phyloP scores from a whole-genome alignment of 495 filamentous ascomycete genomes.

The Neurospora sp. region DNA sequence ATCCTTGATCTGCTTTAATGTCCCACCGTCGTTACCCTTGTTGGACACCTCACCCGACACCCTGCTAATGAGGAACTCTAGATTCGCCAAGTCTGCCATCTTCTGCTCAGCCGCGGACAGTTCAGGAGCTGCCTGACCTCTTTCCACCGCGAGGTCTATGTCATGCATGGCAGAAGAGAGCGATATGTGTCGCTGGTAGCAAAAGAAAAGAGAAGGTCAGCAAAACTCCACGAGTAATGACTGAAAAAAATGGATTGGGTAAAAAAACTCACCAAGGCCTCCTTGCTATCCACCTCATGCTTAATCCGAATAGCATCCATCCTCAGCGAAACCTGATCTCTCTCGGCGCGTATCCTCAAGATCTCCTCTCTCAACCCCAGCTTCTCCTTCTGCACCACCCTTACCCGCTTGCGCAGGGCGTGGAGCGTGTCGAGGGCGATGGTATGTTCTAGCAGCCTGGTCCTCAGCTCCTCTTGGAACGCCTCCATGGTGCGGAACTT shows the following conservation, averaged over 20 bases:
- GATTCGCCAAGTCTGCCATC: slow-evolving; percentile 30
- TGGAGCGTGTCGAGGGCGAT: slow-evolving; percentile 56
- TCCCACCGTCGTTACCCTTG: slow-evolving; percentile 34
- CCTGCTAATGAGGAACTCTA: slow-evolving; percentile 39
- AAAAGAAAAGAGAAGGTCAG: slow-evolving; percentile 7
- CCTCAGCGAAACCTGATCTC: slow-evolving; percentile 54
- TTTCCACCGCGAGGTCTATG: slow-evolving; percentile 43
- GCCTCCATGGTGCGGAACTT: slow-evolving; percentile 56
- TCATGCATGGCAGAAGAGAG: slow-evolving; percentile 45
- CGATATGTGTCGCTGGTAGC: slow-evolving; percentile 31
- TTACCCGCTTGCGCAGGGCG: slow-evolving; percentile 50
- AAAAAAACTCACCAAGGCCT: slow-evolving; percentile 29
- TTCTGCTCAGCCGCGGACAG: slow-evolving; percentile 28
- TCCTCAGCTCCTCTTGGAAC: slow-evolving; percentile 58
- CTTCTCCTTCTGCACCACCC: slow-evolving; percentile 55
- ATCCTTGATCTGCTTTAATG: slow-evolving; percentile 41
- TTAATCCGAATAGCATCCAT: slow-evolving; percentile 59
- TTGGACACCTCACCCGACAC: slow-evolving; percentile 36
- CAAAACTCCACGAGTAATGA: not conserved
- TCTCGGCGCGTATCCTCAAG: slow-evolving; percentile 50
- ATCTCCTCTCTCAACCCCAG: slow-evolving; percentile 53
- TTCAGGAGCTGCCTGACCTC: slow-evolving; percentile 30
- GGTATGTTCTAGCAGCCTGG: slow-evolving; percentile 49
- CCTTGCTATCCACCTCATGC: slow-evolving; percentile 41
- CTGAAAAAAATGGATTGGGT: not conserved